Evolutionary conservation across 2,329 filamentous ascomycete genomes (phyloP).

Genomic region (Colletotrichum destructivum): DNA sequence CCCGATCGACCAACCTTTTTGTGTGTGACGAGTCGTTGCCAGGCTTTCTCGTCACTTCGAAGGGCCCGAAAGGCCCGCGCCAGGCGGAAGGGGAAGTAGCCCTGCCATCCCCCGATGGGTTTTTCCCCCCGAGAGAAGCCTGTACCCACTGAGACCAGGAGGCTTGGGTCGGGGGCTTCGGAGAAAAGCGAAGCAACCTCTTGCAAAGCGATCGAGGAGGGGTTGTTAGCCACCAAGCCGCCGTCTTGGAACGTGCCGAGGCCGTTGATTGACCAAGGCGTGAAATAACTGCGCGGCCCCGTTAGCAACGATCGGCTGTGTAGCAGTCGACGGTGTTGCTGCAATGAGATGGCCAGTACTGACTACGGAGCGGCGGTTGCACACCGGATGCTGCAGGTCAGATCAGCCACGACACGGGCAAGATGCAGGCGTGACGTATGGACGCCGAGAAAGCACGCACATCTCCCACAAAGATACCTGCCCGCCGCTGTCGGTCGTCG

Average conservation of each 20-base stretch:
- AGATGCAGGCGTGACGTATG: background rate
- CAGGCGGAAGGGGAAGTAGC: conserved; percentile 10
- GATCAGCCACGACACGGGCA: background rate
- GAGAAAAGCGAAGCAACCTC: conserved; percentile 39
- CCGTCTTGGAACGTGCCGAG: conserved; percentile 44
- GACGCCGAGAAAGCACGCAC: background rate
- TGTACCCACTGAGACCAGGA: conserved; percentile 44
- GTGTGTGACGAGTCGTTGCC: conserved; percentile 40
- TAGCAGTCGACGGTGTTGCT: background rate
- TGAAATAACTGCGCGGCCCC: conserved; percentile 14
- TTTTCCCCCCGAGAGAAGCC: conserved; percentile 29
- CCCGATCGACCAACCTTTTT: conserved; percentile 22
- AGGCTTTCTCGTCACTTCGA: conserved; percentile 30
- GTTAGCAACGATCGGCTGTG: background rate
- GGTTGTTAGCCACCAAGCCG: conserved; percentile 45
- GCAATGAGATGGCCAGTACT: background rate
- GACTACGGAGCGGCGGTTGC: conserved; percentile 13
- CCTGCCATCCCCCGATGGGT: background rate
- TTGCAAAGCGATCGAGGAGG: conserved; percentile 43
- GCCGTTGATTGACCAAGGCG: conserved; percentile 31
- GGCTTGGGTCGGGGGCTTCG: conserved; percentile 39
- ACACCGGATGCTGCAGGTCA: conserved; percentile 5
- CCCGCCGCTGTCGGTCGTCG: too few species aligned
- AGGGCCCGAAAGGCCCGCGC: conserved; percentile 32
- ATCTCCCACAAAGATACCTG: conserved; percentile 4